These are phyloP conservation scores for Nicotiana undulata DNA, from an alignment of 257 asterid species.

Conservation along the genomic window DNA sequence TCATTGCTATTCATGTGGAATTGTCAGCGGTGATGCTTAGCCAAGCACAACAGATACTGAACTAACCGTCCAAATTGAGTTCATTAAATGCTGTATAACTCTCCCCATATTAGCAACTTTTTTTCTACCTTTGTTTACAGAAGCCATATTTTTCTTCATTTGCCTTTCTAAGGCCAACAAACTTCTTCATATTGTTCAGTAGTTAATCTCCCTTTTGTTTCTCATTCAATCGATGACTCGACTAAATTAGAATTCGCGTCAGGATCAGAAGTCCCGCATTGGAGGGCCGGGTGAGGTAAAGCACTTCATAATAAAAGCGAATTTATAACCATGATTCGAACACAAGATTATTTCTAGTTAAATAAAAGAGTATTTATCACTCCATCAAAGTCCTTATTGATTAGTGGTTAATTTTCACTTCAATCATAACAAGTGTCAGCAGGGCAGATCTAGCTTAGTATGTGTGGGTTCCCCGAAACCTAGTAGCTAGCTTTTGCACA, in stretches of 20 bases:
- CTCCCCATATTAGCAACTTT: neutral
- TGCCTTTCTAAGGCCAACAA: neutral
- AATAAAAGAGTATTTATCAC: too few species aligned
- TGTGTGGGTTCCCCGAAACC: too few species aligned
- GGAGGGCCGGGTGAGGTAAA: too few species aligned
- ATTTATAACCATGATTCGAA: too few species aligned
- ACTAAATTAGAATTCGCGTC: too few species aligned
- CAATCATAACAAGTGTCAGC: neutral
- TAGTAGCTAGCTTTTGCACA: too few species aligned
- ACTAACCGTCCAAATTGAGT: neutral
- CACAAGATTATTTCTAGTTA: too few species aligned
- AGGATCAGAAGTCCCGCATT: too few species aligned
- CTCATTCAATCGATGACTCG: too few species aligned
- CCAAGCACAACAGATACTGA: neutral
- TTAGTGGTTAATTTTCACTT: neutral
- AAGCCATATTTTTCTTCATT: neutral
- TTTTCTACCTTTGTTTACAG: neutral
- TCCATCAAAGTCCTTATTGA: neutral
- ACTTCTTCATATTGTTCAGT: neutral
- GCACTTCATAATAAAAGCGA: too few species aligned
- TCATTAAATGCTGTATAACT: neutral
- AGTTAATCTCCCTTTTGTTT: neutral
- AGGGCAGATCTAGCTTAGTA: too few species aligned
- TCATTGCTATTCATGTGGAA: neutral
- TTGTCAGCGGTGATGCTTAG: neutral